Percentiles rank a stretch among this genome's conserved stretches.
These are phyloP conservation scores for Candida montana DNA, from an alignment of 805 yeast genomes.

Conservation along the genomic window DNA sequence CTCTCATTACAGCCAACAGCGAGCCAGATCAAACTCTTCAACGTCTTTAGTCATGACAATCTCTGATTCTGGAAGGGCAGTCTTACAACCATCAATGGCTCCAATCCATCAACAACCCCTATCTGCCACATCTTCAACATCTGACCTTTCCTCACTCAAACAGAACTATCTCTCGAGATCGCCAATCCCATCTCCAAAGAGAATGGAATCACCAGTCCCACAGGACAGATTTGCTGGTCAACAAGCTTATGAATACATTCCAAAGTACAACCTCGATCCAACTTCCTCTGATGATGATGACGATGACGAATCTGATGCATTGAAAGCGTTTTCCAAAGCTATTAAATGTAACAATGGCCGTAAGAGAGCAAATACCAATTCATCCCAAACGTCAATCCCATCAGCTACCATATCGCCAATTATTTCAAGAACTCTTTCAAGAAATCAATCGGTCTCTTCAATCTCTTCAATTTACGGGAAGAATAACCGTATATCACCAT, in stretches of 20 bases:
- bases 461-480: conserved; percentile 14
- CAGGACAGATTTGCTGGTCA: conserved; percentile 3
- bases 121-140: conserved; percentile 22
- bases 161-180: conserved; percentile 12
- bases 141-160: conserved; percentile 18
- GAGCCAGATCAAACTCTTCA: conserved; percentile 13
- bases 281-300: conserved; percentile 15
- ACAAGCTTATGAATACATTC: conserved; percentile 2
- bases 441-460: conserved; percentile 23
- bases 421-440: conserved; percentile 6
- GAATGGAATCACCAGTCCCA: conserved; percentile 16
- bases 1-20: conserved; percentile 1
- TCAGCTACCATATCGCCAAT: conserved; percentile 6
- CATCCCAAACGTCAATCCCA: conserved; percentile 15
- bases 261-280: conserved; percentile 9
- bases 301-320: conserved; percentile 14
- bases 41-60: conserved; percentile 17
- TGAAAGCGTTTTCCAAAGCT: conserved; percentile 22
- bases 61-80: conserved; percentile 18
- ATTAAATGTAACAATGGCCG: conserved; percentile 16
- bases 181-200: conserved; percentile 25
- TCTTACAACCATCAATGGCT: conserved; percentile 11
- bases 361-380: conserved; percentile 24
- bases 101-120: conserved; percentile 7
- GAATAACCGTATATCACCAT: conserved; percentile 19